Percentiles rank a stretch among this genome's conserved stretches.
Conservation (phyloP, 2,329 filamentous ascomycete species). For the Sporothrix curviconia region DNA sequence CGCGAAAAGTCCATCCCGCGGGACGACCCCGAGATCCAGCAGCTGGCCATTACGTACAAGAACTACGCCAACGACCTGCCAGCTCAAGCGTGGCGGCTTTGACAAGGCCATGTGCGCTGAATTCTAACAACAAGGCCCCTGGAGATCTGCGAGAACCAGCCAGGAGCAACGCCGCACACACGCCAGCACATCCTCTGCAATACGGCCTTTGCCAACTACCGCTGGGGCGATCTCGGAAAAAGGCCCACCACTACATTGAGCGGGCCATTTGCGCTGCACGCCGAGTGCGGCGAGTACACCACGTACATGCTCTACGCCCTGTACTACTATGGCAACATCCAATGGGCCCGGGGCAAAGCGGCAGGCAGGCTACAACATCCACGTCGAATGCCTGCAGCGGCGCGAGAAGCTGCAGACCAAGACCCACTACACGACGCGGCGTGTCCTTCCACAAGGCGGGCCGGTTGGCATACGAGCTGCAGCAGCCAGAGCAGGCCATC, state of each 20-base stretch:
- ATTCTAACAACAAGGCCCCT: neutral
- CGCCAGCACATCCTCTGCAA: neutral
- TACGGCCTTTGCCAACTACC: neutral
- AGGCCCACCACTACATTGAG: neutral
- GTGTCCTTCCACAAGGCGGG: neutral
- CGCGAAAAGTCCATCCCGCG: neutral
- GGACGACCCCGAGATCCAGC: neutral
- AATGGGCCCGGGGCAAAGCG: neutral
- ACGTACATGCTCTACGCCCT: neutral
- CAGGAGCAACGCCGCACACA: neutral
- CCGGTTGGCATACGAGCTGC: neutral
- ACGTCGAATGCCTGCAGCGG: neutral
- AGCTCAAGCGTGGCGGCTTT: neutral
- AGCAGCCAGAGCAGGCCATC: neutral
- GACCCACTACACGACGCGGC: neutral
- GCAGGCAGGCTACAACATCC: neutral
- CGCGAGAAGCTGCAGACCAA: neutral
- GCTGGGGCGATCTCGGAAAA: neutral
- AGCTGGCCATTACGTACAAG: neutral
- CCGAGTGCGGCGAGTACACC: neutral
- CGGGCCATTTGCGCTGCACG: neutral
- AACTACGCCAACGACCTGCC: neutral
- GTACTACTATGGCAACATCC: neutral
- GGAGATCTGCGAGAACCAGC: neutral
- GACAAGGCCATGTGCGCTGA: neutral